These are phyloP conservation scores for Fusarium decemcellulare DNA, from an alignment of 2,329 filamentous ascomycete species.

Conservation along the genomic window DNA sequence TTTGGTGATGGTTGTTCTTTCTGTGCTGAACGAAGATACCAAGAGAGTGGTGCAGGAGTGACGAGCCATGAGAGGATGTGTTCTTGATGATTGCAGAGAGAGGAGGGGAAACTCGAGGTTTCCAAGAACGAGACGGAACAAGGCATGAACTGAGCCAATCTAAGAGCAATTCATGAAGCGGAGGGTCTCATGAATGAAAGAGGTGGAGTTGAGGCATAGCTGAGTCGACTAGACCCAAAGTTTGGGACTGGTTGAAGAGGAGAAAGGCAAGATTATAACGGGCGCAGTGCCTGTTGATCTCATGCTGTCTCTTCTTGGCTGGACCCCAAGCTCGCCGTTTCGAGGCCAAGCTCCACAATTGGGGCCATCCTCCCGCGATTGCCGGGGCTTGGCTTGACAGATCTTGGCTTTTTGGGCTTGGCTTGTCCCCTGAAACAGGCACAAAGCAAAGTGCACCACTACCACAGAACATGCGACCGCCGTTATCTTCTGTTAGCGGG, in stretches of 20 bases:
- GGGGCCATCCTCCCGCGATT: slow-evolving; percentile 29
- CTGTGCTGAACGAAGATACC: slow-evolving; percentile 12
- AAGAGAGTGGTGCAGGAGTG: slow-evolving; percentile 15
- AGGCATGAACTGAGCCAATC: background rate
- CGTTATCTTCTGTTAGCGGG: slow-evolving; percentile 48
- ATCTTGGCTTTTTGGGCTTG: slow-evolving; percentile 21
- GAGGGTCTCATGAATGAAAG: background rate
- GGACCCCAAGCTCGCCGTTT: background rate
- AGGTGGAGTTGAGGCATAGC: background rate
- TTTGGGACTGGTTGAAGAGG: background rate
- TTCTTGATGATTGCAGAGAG: background rate
- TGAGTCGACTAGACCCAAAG: background rate
- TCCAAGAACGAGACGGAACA: slow-evolving; percentile 30
- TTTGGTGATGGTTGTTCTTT: slow-evolving; percentile 18
- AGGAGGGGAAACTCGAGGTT: background rate
- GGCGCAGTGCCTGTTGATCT: background rate
- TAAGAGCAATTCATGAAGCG: no score
- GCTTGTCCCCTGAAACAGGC: slow-evolving; percentile 37
- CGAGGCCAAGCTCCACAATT: slow-evolving; percentile 24
- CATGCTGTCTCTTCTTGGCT: background rate
- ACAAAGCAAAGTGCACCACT: slow-evolving; percentile 21
- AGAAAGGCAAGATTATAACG: background rate
- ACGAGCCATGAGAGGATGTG: background rate
- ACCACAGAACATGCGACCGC: slow-evolving; percentile 16
- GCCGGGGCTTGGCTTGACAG: slow-evolving; percentile 33